These are phyloP conservation scores for Pythium sp. DNA, from an alignment of 352 stramenopile species.

Conservation along the genomic window DNA sequence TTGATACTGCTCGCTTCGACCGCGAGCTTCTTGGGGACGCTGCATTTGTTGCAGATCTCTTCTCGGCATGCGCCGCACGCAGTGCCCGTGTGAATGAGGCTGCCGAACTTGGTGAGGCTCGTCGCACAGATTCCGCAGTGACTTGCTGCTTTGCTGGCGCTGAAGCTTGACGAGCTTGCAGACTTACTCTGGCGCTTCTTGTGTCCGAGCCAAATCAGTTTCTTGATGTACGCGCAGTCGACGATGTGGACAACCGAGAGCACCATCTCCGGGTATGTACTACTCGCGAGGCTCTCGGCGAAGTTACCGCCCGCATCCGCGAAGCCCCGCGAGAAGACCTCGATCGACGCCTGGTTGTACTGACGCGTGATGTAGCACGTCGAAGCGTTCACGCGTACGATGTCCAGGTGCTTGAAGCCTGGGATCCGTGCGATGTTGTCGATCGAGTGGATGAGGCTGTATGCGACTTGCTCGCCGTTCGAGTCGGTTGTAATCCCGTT, in stretches of 20 bases:
- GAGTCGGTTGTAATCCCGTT: not conserved
- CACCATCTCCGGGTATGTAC: not conserved
- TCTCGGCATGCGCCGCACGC: constrained; percentile 32
- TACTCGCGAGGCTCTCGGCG: not conserved
- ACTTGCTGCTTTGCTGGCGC: not conserved
- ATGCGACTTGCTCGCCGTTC: not conserved
- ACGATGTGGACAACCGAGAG: constrained; percentile 6
- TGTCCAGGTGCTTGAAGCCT: constrained; percentile 22
- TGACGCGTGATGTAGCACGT: constrained; percentile 10
- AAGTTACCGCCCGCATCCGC: not conserved
- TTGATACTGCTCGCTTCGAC: no score
- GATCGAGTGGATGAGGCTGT: constrained; percentile 7
- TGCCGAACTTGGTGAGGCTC: constrained; percentile 25
- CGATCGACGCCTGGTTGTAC: constrained; percentile 8
- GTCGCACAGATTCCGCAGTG: constrained; percentile 26
- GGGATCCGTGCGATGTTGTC: constrained; percentile 7
- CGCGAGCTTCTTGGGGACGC: no score
- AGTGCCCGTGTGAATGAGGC: constrained; percentile 22
- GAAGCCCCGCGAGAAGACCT: constrained; percentile 7
- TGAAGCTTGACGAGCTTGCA: constrained; percentile 11
- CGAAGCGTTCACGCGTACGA: constrained; percentile 25
- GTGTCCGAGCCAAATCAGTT: constrained; percentile 10
- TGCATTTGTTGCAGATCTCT: no score
- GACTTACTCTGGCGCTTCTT: constrained; percentile 25
- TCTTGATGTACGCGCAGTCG: constrained; percentile 15